Evolutionary conservation across 345 rosid species (phyloP).

Genomic region (Ailanthus altissimus): DNA sequence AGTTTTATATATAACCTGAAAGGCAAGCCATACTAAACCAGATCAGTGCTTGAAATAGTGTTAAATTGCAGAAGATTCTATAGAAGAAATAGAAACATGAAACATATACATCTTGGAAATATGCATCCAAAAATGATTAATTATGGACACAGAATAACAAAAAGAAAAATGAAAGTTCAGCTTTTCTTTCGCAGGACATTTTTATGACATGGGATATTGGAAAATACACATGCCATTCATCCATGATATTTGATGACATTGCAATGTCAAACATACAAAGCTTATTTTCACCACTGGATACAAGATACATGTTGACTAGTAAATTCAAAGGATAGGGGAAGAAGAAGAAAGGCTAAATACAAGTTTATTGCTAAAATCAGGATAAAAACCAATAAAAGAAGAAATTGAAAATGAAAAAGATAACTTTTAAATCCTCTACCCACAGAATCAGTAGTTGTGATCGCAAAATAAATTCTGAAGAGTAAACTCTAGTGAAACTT

Average conservation of each 20-base stretch:
- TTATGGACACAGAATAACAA: not conserved
- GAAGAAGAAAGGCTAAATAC: not conserved
- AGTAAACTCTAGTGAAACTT: not conserved
- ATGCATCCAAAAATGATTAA: not conserved
- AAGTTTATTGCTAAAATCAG: not conserved
- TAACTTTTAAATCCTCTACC: not conserved
- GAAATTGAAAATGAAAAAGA: not conserved
- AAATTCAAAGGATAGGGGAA: not conserved
- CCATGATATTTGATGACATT: not conserved
- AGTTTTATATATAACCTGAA: constrained; percentile 77
- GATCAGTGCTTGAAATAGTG: not conserved
- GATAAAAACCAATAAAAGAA: not conserved
- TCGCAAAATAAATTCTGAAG: not conserved
- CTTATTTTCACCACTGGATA: not conserved
- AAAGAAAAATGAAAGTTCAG: not conserved
- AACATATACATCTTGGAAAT: not conserved
- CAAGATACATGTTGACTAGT: not conserved
- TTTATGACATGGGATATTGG: not conserved
- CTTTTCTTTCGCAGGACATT: not conserved
- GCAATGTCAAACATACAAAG: not conserved
- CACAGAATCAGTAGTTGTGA: not conserved
- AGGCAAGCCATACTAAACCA: constrained; percentile 10
- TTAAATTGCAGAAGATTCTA: not conserved
- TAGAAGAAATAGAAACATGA: not conserved
- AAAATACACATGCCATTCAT: not conserved